Base-by-base conservation (phyloP, 768 basidiomycete genomes). In the Ephemerocybe angulata region DNA sequence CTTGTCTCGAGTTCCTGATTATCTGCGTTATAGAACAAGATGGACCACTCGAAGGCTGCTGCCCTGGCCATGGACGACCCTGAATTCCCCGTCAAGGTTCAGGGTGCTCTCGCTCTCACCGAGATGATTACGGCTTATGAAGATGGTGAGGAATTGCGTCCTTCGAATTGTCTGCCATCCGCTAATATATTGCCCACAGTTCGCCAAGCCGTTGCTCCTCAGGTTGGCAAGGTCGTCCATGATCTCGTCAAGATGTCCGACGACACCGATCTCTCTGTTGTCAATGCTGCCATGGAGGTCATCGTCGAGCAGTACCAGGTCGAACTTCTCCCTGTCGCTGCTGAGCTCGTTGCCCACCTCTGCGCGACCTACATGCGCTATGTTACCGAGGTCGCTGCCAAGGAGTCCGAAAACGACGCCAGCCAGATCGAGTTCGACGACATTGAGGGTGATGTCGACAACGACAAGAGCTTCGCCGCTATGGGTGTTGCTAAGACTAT, bases 401-500 rank as follows among this genome's bases (percentile, higher is more conserved):
- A 83, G 21, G 83, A 85, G 54, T 66, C 70, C n/a, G 76, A 77
- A 11, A 67, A 50, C 29, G 54, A 57, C 17, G 54, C 67, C 27
- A 71, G 76, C 3, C 76, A 76, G 50, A 70, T 78, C 13, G 85
- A 87, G 58, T 63, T 85, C 30, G 88, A 88, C 27, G 62, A 77
- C 2, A 66, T 85, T 60, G 71, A 67, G 12, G 81, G 82, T 38
- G 73, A 66, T n/a, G n/a, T n/a, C n/a, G 87, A 88, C 52, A 89
- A 92, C 52, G 90, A 93, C 68, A 94, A 93, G 76, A 84, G 87
- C 1, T 89, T 90, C 57, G 85, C 88, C 17, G 88, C 90, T 17
- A 93, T 93, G 88, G 89, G 89, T 42, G 80, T 93, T 27, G 81
- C 89, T 1, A 91, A 91, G 77, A 93, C 91, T 12, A 89, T 93